Evolutionary conservation across 2,329 filamentous ascomycete genomes (phyloP).

Genomic region (Penicillium janthinellum): DNA sequence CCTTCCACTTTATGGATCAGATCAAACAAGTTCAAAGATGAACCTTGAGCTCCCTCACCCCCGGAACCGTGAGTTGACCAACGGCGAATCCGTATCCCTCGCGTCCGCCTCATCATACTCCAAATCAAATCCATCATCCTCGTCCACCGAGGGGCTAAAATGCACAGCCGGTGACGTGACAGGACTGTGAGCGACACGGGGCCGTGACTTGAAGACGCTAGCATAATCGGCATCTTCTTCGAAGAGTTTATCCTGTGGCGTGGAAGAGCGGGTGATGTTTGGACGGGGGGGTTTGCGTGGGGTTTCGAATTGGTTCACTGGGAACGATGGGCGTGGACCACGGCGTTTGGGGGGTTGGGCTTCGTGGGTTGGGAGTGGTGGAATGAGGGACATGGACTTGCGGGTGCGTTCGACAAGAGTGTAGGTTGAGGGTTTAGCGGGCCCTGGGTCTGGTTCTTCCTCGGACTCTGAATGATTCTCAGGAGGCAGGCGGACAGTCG

Average conservation of each 20-base stretch:
- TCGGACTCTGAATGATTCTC: constrained; percentile 9
- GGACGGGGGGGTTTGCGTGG: constrained; percentile 41
- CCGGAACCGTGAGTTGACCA: constrained; percentile 13
- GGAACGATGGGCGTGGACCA: constrained; percentile 43
- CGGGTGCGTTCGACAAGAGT: constrained; percentile 77
- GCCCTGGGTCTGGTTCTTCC: constrained; percentile 17
- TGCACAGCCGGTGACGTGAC: constrained; percentile 48
- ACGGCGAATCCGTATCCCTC: constrained; percentile 27
- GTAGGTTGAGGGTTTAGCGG: constrained; percentile 26
- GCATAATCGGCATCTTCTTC: constrained; percentile 73
- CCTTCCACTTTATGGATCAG: background rate
- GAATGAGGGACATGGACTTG: constrained; percentile 72
- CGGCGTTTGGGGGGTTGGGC: constrained; percentile 30
- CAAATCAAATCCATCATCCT: constrained; percentile 24
- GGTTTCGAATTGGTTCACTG: constrained; percentile 60
- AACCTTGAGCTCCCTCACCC: background rate
- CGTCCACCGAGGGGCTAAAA: constrained; percentile 31
- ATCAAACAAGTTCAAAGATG: background rate
- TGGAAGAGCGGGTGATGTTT: constrained; percentile 39
- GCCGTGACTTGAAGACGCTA: constrained; percentile 81
- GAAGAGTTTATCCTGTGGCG: constrained; percentile 70
- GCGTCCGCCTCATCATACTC: constrained; percentile 22
- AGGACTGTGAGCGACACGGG: constrained; percentile 77
- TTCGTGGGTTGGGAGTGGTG: constrained; percentile 34
- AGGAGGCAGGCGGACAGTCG: constrained; percentile 16